Base-by-base conservation (phyloP, 169 alveolate genomes). In the Eimeria sp. region DNA sequence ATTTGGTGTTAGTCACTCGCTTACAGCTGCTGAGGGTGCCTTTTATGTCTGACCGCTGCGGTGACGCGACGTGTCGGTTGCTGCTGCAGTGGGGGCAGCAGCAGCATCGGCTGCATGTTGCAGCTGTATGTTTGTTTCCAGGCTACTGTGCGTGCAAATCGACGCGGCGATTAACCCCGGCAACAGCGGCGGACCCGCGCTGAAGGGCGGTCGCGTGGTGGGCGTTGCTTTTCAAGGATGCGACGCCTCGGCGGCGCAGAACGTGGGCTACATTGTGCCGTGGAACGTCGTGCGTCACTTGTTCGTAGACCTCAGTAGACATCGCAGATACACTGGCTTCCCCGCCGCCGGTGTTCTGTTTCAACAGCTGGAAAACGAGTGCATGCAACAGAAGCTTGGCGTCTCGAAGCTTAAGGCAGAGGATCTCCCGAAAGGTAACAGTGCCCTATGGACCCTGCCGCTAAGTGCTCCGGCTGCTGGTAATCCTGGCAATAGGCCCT, bases 81-180 rank as follows among this genome's bases (percentile, higher is more conserved):
- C 20, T 43, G 88, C 43, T 78, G 88, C 43, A 34, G 25, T 70
- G n/a, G 80, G n/a, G 80, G n/a, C 47, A 70, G 80, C 51, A 30
- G 13, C 80, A 30, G 40, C 45, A n/a, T 40, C 45, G 3, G n/a
- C 47, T 70, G 49, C 51, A 30, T 43, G 88, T 20, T 78, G 88
- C 88, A 47, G 18, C 65, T 16, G 47, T 57, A 49, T 47, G 70
- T 22, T 70, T 65, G 25, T 70, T 13, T 47, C 49, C 88, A 97
- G 98, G n/a, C 95, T 98, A 78, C 94, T 98, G 61, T 97, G 98
- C 87, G 98, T 97, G 51, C 99, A 98, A 95, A 98, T 98, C 47
- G 99, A 98, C 94, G 99, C 99, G 2, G 99, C 99, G 54, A 97
- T 98, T 86, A 98, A 98, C 84, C 98, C 99, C 1, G 99, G 99